phyloP scores from a whole-genome alignment of 208 protist genomes.

The Leishmania guyanensis region DNA sequence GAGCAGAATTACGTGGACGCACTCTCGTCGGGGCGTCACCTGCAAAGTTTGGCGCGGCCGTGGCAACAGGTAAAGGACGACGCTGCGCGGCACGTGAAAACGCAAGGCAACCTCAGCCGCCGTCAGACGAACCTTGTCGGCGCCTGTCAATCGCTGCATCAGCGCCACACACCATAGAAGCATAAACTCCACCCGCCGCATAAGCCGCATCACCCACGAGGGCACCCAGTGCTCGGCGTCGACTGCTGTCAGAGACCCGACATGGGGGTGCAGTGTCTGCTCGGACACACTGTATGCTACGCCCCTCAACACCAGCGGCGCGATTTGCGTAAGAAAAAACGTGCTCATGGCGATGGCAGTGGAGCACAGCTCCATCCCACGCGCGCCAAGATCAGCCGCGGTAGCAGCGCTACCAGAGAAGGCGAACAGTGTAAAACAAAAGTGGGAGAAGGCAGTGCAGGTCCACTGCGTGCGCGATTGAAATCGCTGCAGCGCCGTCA shows the following conservation, averaged over 20 bases:
- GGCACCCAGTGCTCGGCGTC: constrained; percentile 18
- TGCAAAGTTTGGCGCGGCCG: constrained; percentile 4
- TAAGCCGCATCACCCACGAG: constrained; percentile 33
- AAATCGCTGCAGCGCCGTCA: constrained; percentile 20
- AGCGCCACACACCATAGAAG: constrained; percentile 48
- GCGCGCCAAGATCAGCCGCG: constrained; percentile 36
- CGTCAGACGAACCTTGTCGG: constrained; percentile 22
- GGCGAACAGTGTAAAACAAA: constrained; percentile 32
- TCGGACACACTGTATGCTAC: constrained; percentile 20
- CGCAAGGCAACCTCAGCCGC: constrained; percentile 22
- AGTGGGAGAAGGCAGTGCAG: constrained; percentile 39
- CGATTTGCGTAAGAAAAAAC: constrained; percentile 30
- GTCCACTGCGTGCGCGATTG: constrained; percentile 31
- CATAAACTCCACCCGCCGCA: constrained; percentile 42
- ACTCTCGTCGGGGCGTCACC: constrained; percentile 33
- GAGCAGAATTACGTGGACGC: constrained; percentile 40
- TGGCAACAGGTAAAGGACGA: constrained; percentile 20
- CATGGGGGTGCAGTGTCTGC: constrained; percentile 12
- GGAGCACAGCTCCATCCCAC: constrained; percentile 23
- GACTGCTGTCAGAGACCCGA: constrained; percentile 14
- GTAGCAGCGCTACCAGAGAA: constrained; percentile 27
- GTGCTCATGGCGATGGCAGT: constrained; percentile 33
- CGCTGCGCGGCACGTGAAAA: constrained; percentile 28
- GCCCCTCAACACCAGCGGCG: constrained; percentile 24
- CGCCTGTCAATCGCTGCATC: constrained; percentile 36